Conservation (phyloP, 139 green algal genomes). For the Desmodesmus armatus region DNA sequence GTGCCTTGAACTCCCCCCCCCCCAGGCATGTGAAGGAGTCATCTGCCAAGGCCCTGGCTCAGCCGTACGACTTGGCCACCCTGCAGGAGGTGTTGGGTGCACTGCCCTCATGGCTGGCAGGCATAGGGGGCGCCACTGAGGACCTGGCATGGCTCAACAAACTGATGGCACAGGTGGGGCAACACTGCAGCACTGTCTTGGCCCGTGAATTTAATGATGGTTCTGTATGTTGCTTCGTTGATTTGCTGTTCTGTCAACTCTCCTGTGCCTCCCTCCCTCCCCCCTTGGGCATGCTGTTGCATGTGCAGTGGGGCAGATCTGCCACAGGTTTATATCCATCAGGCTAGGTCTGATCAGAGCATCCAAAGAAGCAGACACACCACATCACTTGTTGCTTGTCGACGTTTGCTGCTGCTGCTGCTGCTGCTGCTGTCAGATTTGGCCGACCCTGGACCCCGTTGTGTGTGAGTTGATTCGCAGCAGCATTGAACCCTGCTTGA, state of each 20-base stretch:
- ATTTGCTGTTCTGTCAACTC: no score
- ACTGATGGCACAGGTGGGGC: conserved; percentile 34
- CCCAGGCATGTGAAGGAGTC: neutral
- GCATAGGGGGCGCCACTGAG: conserved; percentile 17
- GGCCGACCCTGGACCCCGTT: conserved; percentile 32
- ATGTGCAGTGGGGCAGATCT: neutral
- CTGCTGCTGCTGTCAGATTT: conserved; percentile 21
- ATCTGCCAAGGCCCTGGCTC: neutral
- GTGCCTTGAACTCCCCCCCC: no score
- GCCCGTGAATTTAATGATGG: no score
- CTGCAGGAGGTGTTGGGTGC: conserved; percentile 22
- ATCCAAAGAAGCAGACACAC: no score
- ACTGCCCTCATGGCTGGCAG: conserved; percentile 27
- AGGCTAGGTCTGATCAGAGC: neutral
- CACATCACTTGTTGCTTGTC: neutral
- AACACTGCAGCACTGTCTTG: neutral
- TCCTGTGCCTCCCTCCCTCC: no score
- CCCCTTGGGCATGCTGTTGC: no score
- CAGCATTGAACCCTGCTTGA: conserved; percentile 49
- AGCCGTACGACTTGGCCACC: conserved; percentile 12
- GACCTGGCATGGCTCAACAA: conserved; percentile 29
- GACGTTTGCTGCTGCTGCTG: neutral
- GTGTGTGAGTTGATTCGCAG: conserved; percentile 8
- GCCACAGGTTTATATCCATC: neutral
- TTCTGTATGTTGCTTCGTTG: no score